A percentile compares a stretch with the other conserved stretches of the same genome.
These are phyloP conservation scores for Ceratonia siliqua DNA, from an alignment of 306 rosid genomes.

Conservation along the genomic window DNA sequence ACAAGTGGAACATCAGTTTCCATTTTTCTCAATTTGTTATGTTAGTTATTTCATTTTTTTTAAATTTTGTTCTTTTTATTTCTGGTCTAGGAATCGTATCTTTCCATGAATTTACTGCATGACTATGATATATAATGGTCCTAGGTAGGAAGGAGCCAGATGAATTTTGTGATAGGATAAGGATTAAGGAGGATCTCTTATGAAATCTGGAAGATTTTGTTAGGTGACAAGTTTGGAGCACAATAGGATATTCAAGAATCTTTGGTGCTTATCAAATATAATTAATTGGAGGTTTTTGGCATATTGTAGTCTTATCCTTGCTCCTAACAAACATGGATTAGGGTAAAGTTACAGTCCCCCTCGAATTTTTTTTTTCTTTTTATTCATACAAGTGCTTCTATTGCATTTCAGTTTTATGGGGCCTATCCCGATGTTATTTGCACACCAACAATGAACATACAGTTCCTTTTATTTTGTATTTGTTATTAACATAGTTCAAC, in stretches of 20 bases:
- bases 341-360: background rate
- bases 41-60: background rate
- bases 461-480: background rate
- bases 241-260: background rate
- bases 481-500: background rate
- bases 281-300: background rate
- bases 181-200: background rate
- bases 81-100: background rate
- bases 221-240: background rate
- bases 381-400: constrained; percentile 14
- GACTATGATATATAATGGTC: background rate
- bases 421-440: background rate
- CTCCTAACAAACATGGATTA: background rate
- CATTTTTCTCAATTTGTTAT: background rate
- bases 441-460: constrained; percentile 1
- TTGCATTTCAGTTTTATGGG: background rate
- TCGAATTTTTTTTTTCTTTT: background rate
- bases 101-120: background rate
- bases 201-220: background rate
- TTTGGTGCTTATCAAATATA: background rate
- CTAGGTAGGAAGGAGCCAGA: no score
- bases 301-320: background rate
- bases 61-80: background rate
- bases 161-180: background rate
- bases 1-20: background rate